These are phyloP conservation scores for Solanum ahanhuiri DNA, from an alignment of 257 asterid genomes.

Conservation along the genomic window DNA sequence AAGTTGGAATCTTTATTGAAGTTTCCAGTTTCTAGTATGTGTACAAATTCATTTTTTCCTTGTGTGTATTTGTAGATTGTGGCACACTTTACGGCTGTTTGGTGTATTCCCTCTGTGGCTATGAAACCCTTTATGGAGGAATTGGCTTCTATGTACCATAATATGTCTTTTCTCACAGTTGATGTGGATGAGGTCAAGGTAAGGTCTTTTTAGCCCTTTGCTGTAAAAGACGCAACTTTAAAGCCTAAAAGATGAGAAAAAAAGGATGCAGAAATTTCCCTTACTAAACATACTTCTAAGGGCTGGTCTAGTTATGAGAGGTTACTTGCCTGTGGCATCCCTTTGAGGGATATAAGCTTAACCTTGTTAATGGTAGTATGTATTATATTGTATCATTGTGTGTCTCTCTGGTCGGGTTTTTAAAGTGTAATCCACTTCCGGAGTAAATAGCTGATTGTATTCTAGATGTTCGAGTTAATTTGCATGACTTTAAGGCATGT, in stretches of 20 bases:
- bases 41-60: background rate
- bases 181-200: slow-evolving; percentile 36
- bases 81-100: slow-evolving; percentile 28
- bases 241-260: background rate
- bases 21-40: background rate
- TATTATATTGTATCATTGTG: background rate
- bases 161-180: slow-evolving; percentile 15
- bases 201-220: background rate
- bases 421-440: background rate
- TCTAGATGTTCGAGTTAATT: background rate
- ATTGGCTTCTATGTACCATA: slow-evolving; percentile 12
- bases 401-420: background rate
- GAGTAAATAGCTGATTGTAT: background rate
- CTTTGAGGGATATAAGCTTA: background rate
- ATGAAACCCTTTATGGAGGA: slow-evolving; percentile 26
- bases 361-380: background rate
- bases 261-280: background rate
- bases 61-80: slow-evolving; percentile 6
- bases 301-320: background rate
- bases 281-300: background rate
- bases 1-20: background rate
- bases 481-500: background rate
- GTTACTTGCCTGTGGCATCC: background rate
- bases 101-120: slow-evolving; percentile 37
- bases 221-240: background rate